phyloP scores from a whole-genome alignment of 1,284 basidiomycete genomes.

The Tilletia caries region DNA sequence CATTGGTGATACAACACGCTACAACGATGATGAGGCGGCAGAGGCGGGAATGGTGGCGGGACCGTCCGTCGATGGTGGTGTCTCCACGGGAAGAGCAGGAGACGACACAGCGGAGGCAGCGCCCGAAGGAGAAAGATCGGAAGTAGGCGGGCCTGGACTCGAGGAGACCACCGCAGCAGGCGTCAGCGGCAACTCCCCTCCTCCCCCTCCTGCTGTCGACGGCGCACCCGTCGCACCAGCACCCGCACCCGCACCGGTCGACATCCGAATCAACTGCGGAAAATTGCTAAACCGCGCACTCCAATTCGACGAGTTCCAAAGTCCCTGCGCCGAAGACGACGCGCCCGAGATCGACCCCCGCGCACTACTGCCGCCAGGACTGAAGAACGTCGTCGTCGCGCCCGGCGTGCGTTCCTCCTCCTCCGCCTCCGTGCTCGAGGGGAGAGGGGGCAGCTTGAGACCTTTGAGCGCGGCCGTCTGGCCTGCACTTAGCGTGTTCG shows the following conservation, averaged over 20 bases:
- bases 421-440: constrained; percentile 38
- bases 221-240: neutral
- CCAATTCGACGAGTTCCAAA: constrained; percentile 19
- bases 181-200: neutral
- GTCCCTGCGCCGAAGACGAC: neutral
- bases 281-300: constrained; percentile 3
- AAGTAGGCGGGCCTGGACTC: too few relatives aligned
- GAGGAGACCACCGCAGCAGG: neutral
- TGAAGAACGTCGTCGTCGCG: neutral
- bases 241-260: constrained; percentile 25
- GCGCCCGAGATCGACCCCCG: too few relatives aligned
- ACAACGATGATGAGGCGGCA: too few relatives aligned
- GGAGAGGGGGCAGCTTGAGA: constrained; percentile 44
- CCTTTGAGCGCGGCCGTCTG: constrained; percentile 24
- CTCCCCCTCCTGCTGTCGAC: too few relatives aligned
- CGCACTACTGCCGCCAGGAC: constrained; percentile 27
- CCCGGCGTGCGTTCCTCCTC: constrained; percentile 15
- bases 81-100: too few relatives aligned
- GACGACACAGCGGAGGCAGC: too few relatives aligned
- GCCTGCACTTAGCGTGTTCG: constrained; percentile 3
- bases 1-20: too few relatives aligned
- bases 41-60: too few relatives aligned
- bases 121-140: too few relatives aligned
- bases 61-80: too few relatives aligned
- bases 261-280: constrained; percentile 32